These are phyloP conservation scores for Stagonosporopsis chrysanthemi DNA, from an alignment of 2,329 filamentous ascomycete species.

Conservation along the genomic window DNA sequence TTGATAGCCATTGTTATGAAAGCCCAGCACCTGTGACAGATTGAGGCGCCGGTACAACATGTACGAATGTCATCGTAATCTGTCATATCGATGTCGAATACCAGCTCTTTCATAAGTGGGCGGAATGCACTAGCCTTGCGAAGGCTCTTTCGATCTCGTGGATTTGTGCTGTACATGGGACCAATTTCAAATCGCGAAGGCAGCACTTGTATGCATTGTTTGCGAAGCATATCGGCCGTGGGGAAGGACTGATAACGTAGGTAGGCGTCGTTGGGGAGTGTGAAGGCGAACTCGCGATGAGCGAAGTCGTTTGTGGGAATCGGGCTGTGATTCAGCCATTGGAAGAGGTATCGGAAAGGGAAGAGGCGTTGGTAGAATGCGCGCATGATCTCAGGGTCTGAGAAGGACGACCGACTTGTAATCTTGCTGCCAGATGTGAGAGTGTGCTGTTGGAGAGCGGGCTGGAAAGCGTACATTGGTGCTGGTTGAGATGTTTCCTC, in stretches of 20 bases:
- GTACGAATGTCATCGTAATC: conserved; percentile 98
- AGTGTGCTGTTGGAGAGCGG: conserved; percentile 6
- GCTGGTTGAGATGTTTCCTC: conserved; percentile 49
- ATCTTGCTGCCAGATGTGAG: conserved; percentile 38
- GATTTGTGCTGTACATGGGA: conserved; percentile 94
- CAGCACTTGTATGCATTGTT: conserved; percentile 86
- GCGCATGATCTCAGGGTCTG: conserved; percentile 84
- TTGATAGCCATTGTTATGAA: conserved; percentile 99
- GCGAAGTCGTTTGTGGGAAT: conserved; percentile 86
- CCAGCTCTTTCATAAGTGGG: conserved; percentile 89
- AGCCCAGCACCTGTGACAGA: conserved; percentile 92
- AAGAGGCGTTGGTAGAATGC: conserved; percentile 96
- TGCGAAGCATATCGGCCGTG: conserved; percentile 77
- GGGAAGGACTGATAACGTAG: conserved; percentile 86
- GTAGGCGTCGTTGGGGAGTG: conserved; percentile 90
- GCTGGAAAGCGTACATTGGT: conserved; percentile 46
- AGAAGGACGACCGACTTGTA: conserved; percentile 56
- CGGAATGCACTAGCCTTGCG: conserved; percentile 82
- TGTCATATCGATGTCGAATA: conserved; percentile 99
- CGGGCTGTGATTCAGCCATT: conserved; percentile 96
- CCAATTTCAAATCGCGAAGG: conserved; percentile 98
- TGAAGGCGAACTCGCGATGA: conserved; percentile 95
- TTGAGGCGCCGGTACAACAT: conserved; percentile 91
- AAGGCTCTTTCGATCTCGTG: conserved; percentile 88
- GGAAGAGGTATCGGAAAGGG: conserved; percentile 92